These are phyloP conservation scores for Aphanomyces invadans DNA, from an alignment of 352 stramenopile species.

Conservation along the genomic window DNA sequence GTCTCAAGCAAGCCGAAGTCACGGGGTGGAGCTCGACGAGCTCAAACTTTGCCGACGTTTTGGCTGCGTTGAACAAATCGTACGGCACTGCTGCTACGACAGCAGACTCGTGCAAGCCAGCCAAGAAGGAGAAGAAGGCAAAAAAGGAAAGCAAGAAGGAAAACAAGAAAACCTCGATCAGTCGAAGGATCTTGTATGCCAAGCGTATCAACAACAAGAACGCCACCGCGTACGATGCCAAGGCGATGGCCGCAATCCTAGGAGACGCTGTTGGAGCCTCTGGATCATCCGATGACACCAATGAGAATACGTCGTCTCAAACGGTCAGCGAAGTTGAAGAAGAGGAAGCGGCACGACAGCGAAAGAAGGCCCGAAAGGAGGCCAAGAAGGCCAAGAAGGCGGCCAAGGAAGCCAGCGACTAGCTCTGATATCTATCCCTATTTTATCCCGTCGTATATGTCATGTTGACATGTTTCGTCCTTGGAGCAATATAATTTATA, in stretches of 20 bases:
- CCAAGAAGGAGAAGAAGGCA: conserved; percentile 52
- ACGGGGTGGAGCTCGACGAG: conserved; percentile 79
- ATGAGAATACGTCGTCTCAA: neutral
- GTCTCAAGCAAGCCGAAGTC: conserved; percentile 81
- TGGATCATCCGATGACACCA: neutral
- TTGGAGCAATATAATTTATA: too few relatives aligned
- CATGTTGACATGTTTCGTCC: neutral
- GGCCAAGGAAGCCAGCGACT: neutral
- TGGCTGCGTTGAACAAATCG: conserved; percentile 78
- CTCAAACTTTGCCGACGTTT: conserved; percentile 70
- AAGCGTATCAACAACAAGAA: conserved; percentile 84
- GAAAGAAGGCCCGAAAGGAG: conserved; percentile 22
- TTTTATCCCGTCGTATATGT: too few relatives aligned
- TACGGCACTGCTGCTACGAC: conserved; percentile 35
- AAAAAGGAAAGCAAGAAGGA: conserved; percentile 45
- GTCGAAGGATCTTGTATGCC: conserved; percentile 64
- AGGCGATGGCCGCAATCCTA: conserved; percentile 80
- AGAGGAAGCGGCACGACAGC: conserved; percentile 16
- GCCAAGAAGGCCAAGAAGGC: conserved; percentile 21
- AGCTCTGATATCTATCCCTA: neutral
- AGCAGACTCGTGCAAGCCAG: conserved; percentile 43
- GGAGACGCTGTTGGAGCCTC: conserved; percentile 47
- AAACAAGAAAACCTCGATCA: conserved; percentile 50
- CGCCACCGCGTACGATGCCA: conserved; percentile 68
- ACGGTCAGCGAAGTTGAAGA: neutral